phyloP scores from a whole-genome alignment of 2,329 filamentous ascomycete genomes.

The Pseudopyrenochaeta lycopersici region DNA sequence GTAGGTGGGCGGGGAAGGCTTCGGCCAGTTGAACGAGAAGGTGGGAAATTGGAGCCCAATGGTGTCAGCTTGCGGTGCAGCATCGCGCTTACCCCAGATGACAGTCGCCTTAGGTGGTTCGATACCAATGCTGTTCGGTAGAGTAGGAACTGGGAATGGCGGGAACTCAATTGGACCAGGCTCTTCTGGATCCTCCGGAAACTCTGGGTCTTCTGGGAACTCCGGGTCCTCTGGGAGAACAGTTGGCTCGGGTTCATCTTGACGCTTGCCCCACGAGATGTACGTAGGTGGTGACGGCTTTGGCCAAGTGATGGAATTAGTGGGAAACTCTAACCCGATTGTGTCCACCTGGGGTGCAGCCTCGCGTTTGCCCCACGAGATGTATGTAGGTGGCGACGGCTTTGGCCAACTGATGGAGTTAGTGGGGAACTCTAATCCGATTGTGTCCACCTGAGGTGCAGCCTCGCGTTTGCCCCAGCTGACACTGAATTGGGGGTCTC shows the following conservation, averaged over 20 bases:
- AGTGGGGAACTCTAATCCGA: slow-evolving; percentile 5
- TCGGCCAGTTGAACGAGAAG: slow-evolving; percentile 6
- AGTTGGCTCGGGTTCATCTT: slow-evolving; percentile 7
- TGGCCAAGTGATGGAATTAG: slow-evolving; percentile 5
- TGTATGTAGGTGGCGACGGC: slow-evolving; percentile 4
- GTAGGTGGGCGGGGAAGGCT: slow-evolving; percentile 7
- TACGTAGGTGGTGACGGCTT: slow-evolving; percentile 8
- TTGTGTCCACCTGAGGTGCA: slow-evolving; percentile 4
- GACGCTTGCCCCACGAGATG: slow-evolving; percentile 26
- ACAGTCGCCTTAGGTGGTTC: slow-evolving; percentile 17
- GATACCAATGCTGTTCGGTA: slow-evolving; percentile 13
- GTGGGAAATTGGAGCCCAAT: slow-evolving; percentile 8
- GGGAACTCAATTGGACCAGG: slow-evolving; percentile 1
- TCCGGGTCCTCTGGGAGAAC: slow-evolving; percentile 4
- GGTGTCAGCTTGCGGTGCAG: slow-evolving; percentile 4
- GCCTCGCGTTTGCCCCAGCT: slow-evolving; percentile 16
- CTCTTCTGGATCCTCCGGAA: slow-evolving; percentile 9
- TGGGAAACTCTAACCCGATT: slow-evolving; percentile 7
- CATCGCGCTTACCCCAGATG: slow-evolving; percentile 22
- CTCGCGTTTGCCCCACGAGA: slow-evolving; percentile 22
- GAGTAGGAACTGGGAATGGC: slow-evolving; percentile 6
- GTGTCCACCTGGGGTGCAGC: slow-evolving; percentile 5
- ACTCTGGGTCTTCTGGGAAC: too few relatives aligned
- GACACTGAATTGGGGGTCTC: slow-evolving; percentile 15
- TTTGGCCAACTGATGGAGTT: slow-evolving; percentile 6